Evolutionary conservation across 306 rosid species (phyloP), one percentile per base, ranked within the genome.

Genomic region (Acacia acuminata): DNA sequence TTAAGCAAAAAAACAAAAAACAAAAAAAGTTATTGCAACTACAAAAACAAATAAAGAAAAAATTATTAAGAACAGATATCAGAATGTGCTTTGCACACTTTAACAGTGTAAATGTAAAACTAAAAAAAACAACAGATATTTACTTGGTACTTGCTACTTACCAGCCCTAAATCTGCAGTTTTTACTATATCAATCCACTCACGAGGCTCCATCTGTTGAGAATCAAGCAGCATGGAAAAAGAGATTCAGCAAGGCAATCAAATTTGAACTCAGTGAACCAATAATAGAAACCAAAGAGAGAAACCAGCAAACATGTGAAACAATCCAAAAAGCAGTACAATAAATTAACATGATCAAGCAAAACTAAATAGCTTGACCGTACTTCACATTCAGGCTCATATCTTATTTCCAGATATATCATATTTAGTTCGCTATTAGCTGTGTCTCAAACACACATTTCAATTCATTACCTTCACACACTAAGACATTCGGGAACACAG

Each of bases 131-230:
- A 12, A 12, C 0, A 9, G 1, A 42, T 42, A 43, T 70, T 42
- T 58, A 55, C 75, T 20, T 43, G 43, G 53, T 38, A 66, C 75
- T 10, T 43, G 43, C 75, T 55, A 70, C 90, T 10, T 43, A 70
- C 75, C 75, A 70, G 75, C 88, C 85, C 93, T 92, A 77, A 92
- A 90, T 19, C 38, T 85, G 88, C 97, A 36, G 97, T 92, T 90
- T 90, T 92, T 3, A 90, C 97, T 15, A 90, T 78, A 42, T 92
- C 97, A 0, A 91, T 86, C 93, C 92, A 92, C 19, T 90, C 92
- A 2, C 93, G 94, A n/a, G 87, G 94, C 79, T 92, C 97, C 69
- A 92, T 78, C 94, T 92, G 80, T 76, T 64, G 5, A 34, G 27
- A 13, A 76, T 10, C 38, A 69, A 60, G 66, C 15, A 10, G 16